These are phyloP conservation scores for Mycena sp. DNA, from an alignment of 1,284 basidiomycete genomes.

Conservation along the genomic window DNA sequence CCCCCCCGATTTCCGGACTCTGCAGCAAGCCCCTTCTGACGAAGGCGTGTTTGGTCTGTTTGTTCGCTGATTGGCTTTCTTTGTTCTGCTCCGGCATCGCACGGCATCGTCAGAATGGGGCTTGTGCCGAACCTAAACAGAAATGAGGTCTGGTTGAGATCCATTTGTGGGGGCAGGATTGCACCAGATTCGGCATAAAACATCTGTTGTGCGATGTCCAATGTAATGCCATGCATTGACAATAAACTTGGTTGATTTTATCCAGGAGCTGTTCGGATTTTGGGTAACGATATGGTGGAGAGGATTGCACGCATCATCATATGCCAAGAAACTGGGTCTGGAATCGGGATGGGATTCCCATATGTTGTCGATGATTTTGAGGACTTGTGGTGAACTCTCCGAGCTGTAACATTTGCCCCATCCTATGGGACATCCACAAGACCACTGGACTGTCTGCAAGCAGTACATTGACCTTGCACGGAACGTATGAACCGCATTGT, in stretches of 20 bases:
- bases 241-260: slow-evolving; percentile 19
- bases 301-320: background rate
- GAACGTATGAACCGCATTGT: background rate
- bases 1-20: too few relatives aligned
- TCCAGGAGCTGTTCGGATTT: slow-evolving; percentile 1
- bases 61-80: too few relatives aligned
- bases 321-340: background rate
- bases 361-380: background rate
- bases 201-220: slow-evolving; percentile 13
- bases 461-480: background rate
- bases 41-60: too few relatives aligned
- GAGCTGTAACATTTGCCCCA: slow-evolving; percentile 6
- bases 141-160: slow-evolving; percentile 39
- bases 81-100: too few relatives aligned
- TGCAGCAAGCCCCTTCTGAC: too few relatives aligned
- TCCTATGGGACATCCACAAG: background rate
- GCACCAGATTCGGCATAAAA: slow-evolving; percentile 39
- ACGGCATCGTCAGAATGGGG: too few relatives aligned
- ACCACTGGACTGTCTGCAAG: slow-evolving; percentile 2
- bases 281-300: slow-evolving; percentile 1
- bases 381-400: slow-evolving; percentile 8
- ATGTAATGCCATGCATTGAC: slow-evolving; percentile 29
- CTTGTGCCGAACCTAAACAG: too few relatives aligned
- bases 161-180: slow-evolving; percentile 41
- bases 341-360: slow-evolving; percentile 3